Evolutionary conservation across 2,329 filamentous ascomycete genomes (phyloP).

Genomic region (Rutstroemia sp.): DNA sequence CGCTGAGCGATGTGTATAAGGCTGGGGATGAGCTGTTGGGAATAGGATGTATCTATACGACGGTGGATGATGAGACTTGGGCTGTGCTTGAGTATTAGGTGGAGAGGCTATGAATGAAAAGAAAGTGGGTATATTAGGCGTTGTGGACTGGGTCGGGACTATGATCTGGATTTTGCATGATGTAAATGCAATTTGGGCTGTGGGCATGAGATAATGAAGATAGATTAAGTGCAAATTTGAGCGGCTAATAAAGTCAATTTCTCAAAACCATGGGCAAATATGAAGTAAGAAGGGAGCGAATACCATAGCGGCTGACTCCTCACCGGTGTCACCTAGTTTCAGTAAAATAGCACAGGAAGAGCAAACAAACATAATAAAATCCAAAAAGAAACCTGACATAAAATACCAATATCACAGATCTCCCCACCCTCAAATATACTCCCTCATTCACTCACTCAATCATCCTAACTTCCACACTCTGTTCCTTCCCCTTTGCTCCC

Average conservation of each 20-base stretch:
- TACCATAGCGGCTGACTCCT: too few species aligned
- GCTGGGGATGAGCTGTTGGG: constrained; percentile 76
- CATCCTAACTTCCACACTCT: constrained; percentile 11
- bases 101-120: background rate
- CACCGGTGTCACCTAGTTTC: too few species aligned
- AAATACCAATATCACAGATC: background rate
- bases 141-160: constrained; percentile 12
- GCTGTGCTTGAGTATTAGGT: constrained; percentile 66
- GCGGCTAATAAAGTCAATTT: too few species aligned
- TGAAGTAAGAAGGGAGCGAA: too few species aligned
- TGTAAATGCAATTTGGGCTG: background rate
- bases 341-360: background rate
- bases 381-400: background rate
- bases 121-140: constrained; percentile 11
- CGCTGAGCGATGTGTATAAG: constrained; percentile 61
- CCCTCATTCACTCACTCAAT: constrained; percentile 1
- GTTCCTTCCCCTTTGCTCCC: constrained; percentile 31
- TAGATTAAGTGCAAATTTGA: too few species aligned
- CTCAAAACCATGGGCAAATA: too few species aligned
- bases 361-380: background rate
- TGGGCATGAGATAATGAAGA: background rate
- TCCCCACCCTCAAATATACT: background rate
- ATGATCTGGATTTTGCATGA: background rate
- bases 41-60: constrained; percentile 76
- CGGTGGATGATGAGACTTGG: constrained; percentile 89